Conservation (phyloP, 257 asterid genomes). For the Penstemon davidsonii region DNA sequence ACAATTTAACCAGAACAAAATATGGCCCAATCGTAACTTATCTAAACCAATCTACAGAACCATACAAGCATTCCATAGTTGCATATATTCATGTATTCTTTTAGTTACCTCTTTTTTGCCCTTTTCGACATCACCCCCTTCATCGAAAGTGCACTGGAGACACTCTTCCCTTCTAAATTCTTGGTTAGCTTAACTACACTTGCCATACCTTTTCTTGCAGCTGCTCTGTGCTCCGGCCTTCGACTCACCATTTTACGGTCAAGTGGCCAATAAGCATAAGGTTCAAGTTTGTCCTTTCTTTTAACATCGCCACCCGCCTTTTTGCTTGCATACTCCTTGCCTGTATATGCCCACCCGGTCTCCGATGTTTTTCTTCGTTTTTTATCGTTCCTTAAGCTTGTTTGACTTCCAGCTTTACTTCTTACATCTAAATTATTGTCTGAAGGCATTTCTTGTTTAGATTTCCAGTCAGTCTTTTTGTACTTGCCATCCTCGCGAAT, state of each 20-base stretch:
- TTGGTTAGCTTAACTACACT: constrained; percentile 78
- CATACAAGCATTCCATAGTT: not conserved
- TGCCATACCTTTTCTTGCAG: constrained; percentile 89
- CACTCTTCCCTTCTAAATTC: constrained; percentile 87
- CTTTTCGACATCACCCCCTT: constrained; percentile 40
- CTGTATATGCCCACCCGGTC: constrained; percentile 86
- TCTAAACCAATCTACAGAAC: constrained; percentile 2
- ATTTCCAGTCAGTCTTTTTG: constrained; percentile 43
- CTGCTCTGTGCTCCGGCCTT: constrained; percentile 82
- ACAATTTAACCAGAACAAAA: not conserved
- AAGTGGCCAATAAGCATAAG: constrained; percentile 98
- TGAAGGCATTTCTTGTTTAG: constrained; percentile 37
- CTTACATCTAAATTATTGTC: constrained; percentile 48
- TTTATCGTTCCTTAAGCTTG: constrained; percentile 45
- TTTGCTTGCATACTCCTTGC: constrained; percentile 84
- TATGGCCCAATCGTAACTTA: not conserved
- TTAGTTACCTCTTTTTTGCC: constrained; percentile 37
- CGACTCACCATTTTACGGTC: constrained; percentile 94
- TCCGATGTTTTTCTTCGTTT: constrained; percentile 71
- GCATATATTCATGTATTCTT: constrained; percentile 24
- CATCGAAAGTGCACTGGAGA: constrained; percentile 58
- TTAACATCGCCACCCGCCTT: constrained; percentile 86
- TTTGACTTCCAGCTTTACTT: constrained; percentile 54
- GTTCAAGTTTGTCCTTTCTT: constrained; percentile 91
- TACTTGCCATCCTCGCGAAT: constrained; percentile 56